Conservation (phyloP, 768 basidiomycete species). For the Lepiota venenata region DNA sequence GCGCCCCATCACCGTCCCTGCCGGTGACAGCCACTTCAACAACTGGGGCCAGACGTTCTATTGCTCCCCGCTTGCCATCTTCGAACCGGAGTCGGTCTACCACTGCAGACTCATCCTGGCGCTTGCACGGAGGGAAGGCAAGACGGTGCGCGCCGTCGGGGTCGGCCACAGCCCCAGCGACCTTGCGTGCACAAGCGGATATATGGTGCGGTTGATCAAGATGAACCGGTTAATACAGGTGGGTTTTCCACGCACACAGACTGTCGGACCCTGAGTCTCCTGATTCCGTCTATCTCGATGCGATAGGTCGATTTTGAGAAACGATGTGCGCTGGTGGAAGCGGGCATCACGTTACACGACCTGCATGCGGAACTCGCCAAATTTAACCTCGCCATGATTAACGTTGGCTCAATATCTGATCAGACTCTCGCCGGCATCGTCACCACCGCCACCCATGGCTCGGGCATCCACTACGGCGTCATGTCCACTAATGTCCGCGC, state of each 20-base stretch:
- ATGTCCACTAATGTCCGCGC: slow-evolving; percentile 80
- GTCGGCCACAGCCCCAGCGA: slow-evolving; percentile 94
- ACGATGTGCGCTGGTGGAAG: slow-evolving; percentile 65
- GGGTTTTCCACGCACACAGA: slow-evolving; percentile 25
- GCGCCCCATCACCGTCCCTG: slow-evolving; percentile 49
- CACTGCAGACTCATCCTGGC: slow-evolving; percentile 78
- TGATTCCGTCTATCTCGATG: slow-evolving; percentile 5
- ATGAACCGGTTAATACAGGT: slow-evolving; percentile 78
- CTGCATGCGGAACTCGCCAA: slow-evolving; percentile 67
- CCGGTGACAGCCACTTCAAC: slow-evolving; percentile 46
- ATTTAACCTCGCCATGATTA: slow-evolving; percentile 80
- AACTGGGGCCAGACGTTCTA: slow-evolving; percentile 89
- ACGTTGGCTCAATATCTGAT: slow-evolving; percentile 94
- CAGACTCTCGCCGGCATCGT: slow-evolving; percentile 92
- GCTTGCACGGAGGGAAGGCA: slow-evolving; percentile 70
- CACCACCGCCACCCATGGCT: slow-evolving; percentile 94
- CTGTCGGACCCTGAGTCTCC: slow-evolving; percentile 10
- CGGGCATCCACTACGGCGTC: slow-evolving; percentile 75
- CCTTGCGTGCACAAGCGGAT: slow-evolving; percentile 85
- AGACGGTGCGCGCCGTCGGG: slow-evolving; percentile 76
- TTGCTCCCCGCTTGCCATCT: slow-evolving; percentile 66
- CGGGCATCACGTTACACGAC: slow-evolving; percentile 72
- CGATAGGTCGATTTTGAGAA: slow-evolving; percentile 68
- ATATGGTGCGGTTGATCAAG: slow-evolving; percentile 77
- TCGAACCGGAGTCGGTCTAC: slow-evolving; percentile 66